Evolutionary conservation across 768 basidiomycete species (phyloP).

Genomic region (Rhodotorula paludigena): DNA sequence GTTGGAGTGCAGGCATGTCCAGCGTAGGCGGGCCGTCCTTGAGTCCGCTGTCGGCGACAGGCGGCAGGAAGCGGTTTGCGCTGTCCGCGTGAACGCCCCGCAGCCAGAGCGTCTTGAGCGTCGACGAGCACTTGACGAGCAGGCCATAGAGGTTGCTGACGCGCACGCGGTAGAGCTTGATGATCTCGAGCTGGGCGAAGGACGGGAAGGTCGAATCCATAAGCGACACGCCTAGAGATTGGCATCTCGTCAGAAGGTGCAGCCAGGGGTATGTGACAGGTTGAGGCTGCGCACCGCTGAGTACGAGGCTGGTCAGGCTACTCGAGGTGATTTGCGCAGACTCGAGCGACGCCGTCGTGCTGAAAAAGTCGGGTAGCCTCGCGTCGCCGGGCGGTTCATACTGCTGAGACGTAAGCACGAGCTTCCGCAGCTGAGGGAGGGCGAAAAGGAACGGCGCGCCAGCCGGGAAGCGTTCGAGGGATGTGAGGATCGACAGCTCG

Average conservation of each 20-base stretch:
- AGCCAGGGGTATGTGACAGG: no score
- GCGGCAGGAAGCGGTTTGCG: not conserved
- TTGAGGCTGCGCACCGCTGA: constrained; percentile 7
- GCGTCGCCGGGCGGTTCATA: not conserved
- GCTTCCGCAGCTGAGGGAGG: constrained; percentile 1
- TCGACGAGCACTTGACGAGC: not conserved
- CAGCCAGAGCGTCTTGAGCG: constrained; percentile 11
- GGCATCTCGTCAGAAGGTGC: no score
- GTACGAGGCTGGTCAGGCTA: not conserved
- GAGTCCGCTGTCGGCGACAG: not conserved
- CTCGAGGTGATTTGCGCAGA: not conserved
- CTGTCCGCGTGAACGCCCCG: not conserved
- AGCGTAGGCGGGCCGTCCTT: constrained; percentile 20
- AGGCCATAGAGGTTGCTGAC: constrained; percentile 19
- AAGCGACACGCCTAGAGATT: not conserved
- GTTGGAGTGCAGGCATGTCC: constrained; percentile 1
- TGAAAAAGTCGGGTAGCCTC: constrained; percentile 20
- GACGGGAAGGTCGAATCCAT: constrained; percentile 11
- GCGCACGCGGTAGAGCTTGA: constrained; percentile 8
- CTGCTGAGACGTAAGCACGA: not conserved
- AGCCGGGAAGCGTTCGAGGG: constrained; percentile 14
- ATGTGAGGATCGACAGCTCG: not conserved
- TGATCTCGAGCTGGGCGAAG: not conserved
- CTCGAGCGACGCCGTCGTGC: not conserved
- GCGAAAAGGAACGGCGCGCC: constrained; percentile 20